These are phyloP conservation scores for Exophiala sp. DNA, from an alignment of 2,329 filamentous ascomycete genomes.

Conservation along the genomic window DNA sequence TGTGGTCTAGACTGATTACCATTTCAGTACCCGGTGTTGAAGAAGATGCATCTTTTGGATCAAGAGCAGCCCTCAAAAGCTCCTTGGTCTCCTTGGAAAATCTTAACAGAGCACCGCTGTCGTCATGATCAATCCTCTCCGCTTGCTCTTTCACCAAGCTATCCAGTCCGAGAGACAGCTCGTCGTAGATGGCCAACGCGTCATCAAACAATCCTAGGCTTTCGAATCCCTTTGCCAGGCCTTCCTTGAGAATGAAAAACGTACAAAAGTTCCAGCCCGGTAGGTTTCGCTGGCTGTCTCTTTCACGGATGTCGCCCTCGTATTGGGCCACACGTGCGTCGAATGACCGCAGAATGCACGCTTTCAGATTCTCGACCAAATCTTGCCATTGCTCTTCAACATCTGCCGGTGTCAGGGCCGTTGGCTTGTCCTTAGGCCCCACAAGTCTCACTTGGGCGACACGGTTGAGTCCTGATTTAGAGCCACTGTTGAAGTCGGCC, in stretches of 20 bases:
- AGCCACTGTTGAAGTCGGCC: conserved; percentile 77
- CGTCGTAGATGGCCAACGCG: conserved; percentile 88
- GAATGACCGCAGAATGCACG: conserved; percentile 79
- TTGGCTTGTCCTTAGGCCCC: conserved; percentile 32
- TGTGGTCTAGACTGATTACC: conserved; percentile 5
- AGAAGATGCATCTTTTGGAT: conserved; percentile 15
- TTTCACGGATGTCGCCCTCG: conserved; percentile 93
- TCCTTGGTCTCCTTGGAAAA: conserved; percentile 68
- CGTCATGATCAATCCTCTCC: conserved; percentile 55
- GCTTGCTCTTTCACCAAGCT: conserved; percentile 70
- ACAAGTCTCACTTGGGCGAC: conserved; percentile 76
- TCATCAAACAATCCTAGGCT: conserved; percentile 94
- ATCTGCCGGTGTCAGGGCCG: conserved; percentile 64
- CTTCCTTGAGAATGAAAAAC: conserved; percentile 96
- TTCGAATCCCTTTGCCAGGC: conserved; percentile 86
- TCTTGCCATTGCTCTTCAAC: conserved; percentile 77
- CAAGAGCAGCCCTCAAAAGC: conserved; percentile 50
- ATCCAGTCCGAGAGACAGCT: conserved; percentile 82
- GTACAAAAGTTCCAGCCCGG: conserved; percentile 99
- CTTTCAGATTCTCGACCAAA: conserved; percentile 78
- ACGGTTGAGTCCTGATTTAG: conserved; percentile 67
- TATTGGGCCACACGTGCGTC: conserved; percentile 88
- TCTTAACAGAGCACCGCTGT: conserved; percentile 64
- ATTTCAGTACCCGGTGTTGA: conserved; percentile 30
- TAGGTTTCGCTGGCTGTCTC: conserved; percentile 75